Evolutionary conservation across 305 asterid genomes (phyloP).

Genomic region (Fraxinus latifolia): DNA sequence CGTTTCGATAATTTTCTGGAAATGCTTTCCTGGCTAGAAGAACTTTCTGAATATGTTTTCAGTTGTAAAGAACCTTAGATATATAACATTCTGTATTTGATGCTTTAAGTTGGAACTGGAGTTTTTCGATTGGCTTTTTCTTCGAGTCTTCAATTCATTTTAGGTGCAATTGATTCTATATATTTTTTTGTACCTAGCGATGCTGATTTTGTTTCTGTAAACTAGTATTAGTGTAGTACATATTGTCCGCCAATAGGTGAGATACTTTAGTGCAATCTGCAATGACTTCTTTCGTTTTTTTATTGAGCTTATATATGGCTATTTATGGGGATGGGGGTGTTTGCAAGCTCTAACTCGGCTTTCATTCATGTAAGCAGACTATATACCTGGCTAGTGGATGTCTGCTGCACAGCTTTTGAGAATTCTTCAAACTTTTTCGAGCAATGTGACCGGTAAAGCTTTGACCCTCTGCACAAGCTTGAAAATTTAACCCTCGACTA

Average conservation of each 20-base stretch:
- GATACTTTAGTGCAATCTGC: background rate
- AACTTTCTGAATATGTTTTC: background rate
- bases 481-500: background rate
- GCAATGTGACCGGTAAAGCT: slow-evolving; percentile 33
- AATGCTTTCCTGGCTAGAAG: too few relatives aligned
- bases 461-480: background rate
- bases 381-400: slow-evolving; percentile 31
- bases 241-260: background rate
- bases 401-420: slow-evolving; percentile 36
- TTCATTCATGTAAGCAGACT: background rate
- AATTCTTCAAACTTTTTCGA: slow-evolving; percentile 25
- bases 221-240: background rate
- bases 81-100: background rate
- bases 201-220: background rate
- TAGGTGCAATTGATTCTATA: background rate
- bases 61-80: background rate
- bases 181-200: background rate
- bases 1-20: background rate
- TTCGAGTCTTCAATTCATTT: background rate
- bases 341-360: background rate
- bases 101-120: background rate
- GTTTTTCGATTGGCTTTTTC: background rate
- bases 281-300: background rate
- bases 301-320: background rate
- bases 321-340: background rate